Evolutionary conservation across 495 filamentous ascomycete genomes (phyloP).

Genomic region (Neurospora intermedia): DNA sequence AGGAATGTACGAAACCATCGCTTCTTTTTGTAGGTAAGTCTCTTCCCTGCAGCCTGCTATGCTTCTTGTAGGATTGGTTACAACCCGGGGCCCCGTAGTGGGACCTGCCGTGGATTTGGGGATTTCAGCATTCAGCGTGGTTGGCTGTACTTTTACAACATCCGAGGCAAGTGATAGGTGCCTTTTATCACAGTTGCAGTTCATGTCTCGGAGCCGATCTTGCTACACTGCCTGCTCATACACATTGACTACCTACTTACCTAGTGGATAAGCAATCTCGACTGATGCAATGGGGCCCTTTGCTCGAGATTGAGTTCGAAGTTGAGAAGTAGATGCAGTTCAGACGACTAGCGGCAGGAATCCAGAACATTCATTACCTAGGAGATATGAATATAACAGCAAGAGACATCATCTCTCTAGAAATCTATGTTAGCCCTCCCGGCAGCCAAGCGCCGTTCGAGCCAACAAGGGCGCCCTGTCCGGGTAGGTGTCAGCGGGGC

Average conservation of each 20-base stretch:
- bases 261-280: neutral
- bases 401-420: neutral
- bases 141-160: neutral
- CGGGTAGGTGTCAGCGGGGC: neutral
- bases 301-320: neutral
- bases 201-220: neutral
- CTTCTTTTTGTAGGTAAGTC: neutral
- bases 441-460: neutral
- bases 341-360: neutral
- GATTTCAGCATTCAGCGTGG: neutral
- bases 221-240: neutral
- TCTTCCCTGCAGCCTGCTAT: neutral
- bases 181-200: neutral
- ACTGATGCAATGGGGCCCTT: neutral
- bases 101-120: neutral
- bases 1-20: neutral
- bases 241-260: neutral
- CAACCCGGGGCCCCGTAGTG: neutral
- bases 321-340: too few species aligned
- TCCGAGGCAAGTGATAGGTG: neutral
- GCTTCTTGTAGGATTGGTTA: neutral
- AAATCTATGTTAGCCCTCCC: neutral
- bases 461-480: neutral
- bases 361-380: neutral
- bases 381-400: neutral